Evolutionary conservation across 1,139 yeast genomes (phyloP), one percentile per base, ranked within the genome.

Genomic region (Groenewaldozyma auringiensis): DNA sequence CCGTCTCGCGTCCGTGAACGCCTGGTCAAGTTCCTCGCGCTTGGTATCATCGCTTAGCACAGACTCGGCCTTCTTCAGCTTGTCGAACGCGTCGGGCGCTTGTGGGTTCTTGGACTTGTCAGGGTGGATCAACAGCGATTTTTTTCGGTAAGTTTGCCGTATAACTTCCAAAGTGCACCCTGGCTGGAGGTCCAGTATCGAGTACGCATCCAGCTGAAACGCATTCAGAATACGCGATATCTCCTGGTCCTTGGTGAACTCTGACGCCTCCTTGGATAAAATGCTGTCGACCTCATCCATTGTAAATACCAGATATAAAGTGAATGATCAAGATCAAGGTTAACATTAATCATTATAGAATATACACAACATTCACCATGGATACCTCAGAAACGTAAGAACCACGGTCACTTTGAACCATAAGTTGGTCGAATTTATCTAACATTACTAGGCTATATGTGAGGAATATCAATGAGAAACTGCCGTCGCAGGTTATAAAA

Each of bases 381-480:
- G n/a, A n/a, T n/a, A n/a, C n/a, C n/a, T 25, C 29, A 25, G 29
- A 25, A 25, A 25, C 29, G 29, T 25, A 25, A 11, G 29, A 8
- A 25, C 29, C n/a, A n/a, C n/a, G n/a, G n/a, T n/a, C n/a, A n/a
- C n/a, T n/a, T n/a, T n/a, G n/a, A 6, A 11, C 29, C 29, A 25
- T 8, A 25, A 25, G 6, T 25, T 25, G 29, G 9, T 25, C 29
- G 11, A 11, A 6, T 16, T 9, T 9, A 16, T 32, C 36, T 32
- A 32, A 32, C 36, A 16, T 4, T 13, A n/a, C n/a, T 35, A 58
- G 60, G 11, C 34, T 81, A 34, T 84, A 84, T 58, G 61, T 84
- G 33, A 72, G 83, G 53, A 85, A 85, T 57, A 67, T 87, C 51
- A 83, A 84, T 58, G 95, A 87, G 55, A 78, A 77, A 53, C 75